Conservation (phyloP, 1,284 basidiomycete species). For the Melampsora occidentalis region DNA sequence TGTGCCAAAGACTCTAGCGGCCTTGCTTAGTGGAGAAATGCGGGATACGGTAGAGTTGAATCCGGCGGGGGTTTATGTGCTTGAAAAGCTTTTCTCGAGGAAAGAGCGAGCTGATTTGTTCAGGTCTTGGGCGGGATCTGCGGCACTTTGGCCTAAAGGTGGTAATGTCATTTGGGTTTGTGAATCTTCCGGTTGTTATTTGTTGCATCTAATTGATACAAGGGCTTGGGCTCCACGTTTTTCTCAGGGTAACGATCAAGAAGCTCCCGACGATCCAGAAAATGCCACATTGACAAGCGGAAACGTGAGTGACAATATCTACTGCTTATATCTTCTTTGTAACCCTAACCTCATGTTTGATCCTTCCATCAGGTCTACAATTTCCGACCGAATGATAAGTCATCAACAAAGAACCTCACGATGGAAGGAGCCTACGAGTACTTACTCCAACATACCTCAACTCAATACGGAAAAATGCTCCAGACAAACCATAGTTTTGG, state of each 20-base stretch:
- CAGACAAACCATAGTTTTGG: conserved; percentile 86
- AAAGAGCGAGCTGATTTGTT: conserved; percentile 86
- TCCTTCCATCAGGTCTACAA: conserved; percentile 46
- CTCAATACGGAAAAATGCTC: conserved; percentile 75
- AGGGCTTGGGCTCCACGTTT: not conserved
- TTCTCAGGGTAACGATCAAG: conserved; percentile 42
- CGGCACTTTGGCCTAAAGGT: conserved; percentile 66
- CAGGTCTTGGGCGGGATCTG: conserved; percentile 90
- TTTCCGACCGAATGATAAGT: conserved; percentile 52
- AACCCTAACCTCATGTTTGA: conserved; percentile 12
- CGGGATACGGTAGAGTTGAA: conserved; percentile 82
- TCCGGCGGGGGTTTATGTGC: conserved; percentile 67
- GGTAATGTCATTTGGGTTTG: conserved; percentile 90
- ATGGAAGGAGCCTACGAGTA: conserved; percentile 71
- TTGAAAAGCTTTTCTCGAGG: conserved; percentile 62
- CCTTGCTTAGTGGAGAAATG: conserved; percentile 80
- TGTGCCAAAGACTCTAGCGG: conserved; percentile 85
- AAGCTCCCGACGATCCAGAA: conserved; percentile 72
- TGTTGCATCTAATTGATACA: conserved; percentile 46
- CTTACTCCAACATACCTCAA: conserved; percentile 79
- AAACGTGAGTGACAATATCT: conserved; percentile 45
- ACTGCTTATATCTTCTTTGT: not conserved
- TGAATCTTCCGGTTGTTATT: conserved; percentile 52
- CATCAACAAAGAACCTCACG: conserved; percentile 70
- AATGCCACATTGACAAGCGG: conserved; percentile 55